Conservation (phyloP, 2,329 filamentous ascomycete species). For the Pseudogymnoascus sp. region DNA sequence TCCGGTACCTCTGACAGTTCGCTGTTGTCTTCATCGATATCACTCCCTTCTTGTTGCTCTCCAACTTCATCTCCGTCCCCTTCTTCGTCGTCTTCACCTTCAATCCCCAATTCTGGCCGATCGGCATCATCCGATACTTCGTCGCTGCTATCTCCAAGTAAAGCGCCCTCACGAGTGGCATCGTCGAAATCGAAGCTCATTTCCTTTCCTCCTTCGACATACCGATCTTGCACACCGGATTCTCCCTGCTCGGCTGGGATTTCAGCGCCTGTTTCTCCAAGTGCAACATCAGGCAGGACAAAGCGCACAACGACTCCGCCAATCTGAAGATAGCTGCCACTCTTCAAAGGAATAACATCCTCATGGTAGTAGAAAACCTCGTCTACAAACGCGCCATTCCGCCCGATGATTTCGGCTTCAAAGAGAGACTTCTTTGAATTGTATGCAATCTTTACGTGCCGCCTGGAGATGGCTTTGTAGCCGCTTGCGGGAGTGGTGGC, state of each 20-base stretch:
- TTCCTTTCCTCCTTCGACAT: slow-evolving; percentile 51
- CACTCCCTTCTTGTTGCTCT: slow-evolving; percentile 19
- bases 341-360: slow-evolving; percentile 48
- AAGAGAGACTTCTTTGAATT: slow-evolving; percentile 55
- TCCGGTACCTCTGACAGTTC: slow-evolving; percentile 14
- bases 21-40: slow-evolving; percentile 21
- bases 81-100: slow-evolving; percentile 20
- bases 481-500: slow-evolving; percentile 49
- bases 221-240: slow-evolving; percentile 37
- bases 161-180: slow-evolving; percentile 46
- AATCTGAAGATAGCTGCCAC: slow-evolving; percentile 61
- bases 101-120: slow-evolving; percentile 10
- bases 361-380: slow-evolving; percentile 46
- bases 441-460: slow-evolving; percentile 65
- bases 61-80: slow-evolving; percentile 25
- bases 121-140: slow-evolving; percentile 21
- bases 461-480: slow-evolving; percentile 64
- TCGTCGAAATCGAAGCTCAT: slow-evolving; percentile 69
- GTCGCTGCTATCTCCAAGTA: slow-evolving; percentile 46
- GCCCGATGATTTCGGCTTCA: slow-evolving; percentile 48
- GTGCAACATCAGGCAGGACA: slow-evolving; percentile 54
- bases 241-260: slow-evolving; percentile 39
- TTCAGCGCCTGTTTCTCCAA: slow-evolving; percentile 50
- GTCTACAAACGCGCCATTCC: slow-evolving; percentile 62
- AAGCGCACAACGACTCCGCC: slow-evolving; percentile 62